Evolutionary conservation across 2,329 filamentous ascomycete genomes (phyloP).

Genomic region (Penicillium sp.): DNA sequence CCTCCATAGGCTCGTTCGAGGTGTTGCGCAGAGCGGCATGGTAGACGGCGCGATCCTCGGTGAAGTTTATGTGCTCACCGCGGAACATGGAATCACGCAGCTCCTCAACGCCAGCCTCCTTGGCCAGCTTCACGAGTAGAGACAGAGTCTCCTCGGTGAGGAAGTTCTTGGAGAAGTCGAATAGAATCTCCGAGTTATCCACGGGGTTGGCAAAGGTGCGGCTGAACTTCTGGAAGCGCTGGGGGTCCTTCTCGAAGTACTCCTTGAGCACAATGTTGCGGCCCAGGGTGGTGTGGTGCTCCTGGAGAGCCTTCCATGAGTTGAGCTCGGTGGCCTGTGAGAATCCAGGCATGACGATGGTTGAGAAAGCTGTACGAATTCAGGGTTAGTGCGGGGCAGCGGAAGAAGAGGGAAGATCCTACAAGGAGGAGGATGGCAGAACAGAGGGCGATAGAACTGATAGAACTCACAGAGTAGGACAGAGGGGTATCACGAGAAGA

Average conservation of each 20-base stretch:
- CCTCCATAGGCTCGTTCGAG: constrained; percentile 76
- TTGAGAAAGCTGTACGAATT: constrained; percentile 16
- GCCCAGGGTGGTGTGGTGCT: constrained; percentile 83
- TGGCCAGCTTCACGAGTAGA: constrained; percentile 84
- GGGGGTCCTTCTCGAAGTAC: constrained; percentile 83
- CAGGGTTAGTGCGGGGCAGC: constrained; percentile 34
- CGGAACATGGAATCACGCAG: constrained; percentile 97
- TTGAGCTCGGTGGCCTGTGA: constrained; percentile 81
- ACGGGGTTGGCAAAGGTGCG: constrained; percentile 79
- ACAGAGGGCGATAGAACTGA: not conserved
- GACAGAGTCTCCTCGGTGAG: constrained; percentile 88
- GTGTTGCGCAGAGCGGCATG: constrained; percentile 93
- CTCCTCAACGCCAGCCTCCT: constrained; percentile 88
- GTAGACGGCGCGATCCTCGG: constrained; percentile 93
- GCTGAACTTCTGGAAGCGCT: constrained; percentile 89
- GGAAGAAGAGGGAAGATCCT: not conserved
- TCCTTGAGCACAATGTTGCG: constrained; percentile 92
- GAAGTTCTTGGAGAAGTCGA: constrained; percentile 99
- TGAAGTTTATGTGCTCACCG: constrained; percentile 99
- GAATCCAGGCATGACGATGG: constrained; percentile 42
- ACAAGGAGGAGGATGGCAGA: not conserved
- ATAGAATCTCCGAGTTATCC: constrained; percentile 84
- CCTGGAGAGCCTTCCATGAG: constrained; percentile 88
- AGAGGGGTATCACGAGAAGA: constrained; percentile 17
- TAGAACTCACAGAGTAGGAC: constrained; percentile 8